phyloP scores from a whole-genome alignment of 2,329 filamentous ascomycete genomes.

The Davidsoniella eucalypti region DNA sequence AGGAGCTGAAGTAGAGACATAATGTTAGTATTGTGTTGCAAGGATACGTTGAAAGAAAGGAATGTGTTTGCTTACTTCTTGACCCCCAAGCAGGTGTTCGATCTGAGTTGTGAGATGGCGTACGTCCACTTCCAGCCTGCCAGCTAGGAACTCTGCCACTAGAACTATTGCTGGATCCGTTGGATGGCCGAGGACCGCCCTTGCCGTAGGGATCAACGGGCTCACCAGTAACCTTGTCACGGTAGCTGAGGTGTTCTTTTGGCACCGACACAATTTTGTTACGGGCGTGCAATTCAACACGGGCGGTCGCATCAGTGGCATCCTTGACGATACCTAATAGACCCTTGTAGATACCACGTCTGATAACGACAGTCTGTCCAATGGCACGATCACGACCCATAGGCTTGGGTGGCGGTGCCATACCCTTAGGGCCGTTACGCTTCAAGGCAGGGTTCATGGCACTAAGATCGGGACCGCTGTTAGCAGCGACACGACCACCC shows the following conservation, averaged over 20 bases:
- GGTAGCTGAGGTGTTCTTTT: constrained; percentile 68
- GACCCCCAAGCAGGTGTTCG: constrained; percentile 64
- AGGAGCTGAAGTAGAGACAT: constrained; percentile 29
- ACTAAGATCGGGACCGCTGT: constrained; percentile 58
- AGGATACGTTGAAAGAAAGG: neutral
- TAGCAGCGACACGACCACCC: constrained; percentile 54
- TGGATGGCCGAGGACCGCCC: constrained; percentile 21
- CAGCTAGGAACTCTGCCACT: constrained; percentile 36
- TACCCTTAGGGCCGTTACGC: constrained; percentile 37
- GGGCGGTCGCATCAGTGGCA: constrained; percentile 68
- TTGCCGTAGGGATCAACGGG: constrained; percentile 52
- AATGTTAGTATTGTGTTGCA: neutral
- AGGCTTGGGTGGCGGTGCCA: constrained; percentile 53
- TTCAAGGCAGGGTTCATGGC: constrained; percentile 87
- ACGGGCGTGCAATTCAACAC: constrained; percentile 88
- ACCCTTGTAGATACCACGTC: constrained; percentile 79
- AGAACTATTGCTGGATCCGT: constrained; percentile 29
- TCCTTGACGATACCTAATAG: constrained; percentile 92
- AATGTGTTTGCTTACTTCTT: constrained; percentile 39
- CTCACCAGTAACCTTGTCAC: constrained; percentile 66
- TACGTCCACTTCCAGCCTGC: constrained; percentile 46
- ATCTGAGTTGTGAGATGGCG: constrained; percentile 47
- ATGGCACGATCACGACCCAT: constrained; percentile 71
- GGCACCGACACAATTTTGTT: constrained; percentile 76
- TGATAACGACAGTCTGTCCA: constrained; percentile 80